phyloP scores from a whole-genome alignment of 2,329 filamentous ascomycete species.

The Xylaria sp. region DNA sequence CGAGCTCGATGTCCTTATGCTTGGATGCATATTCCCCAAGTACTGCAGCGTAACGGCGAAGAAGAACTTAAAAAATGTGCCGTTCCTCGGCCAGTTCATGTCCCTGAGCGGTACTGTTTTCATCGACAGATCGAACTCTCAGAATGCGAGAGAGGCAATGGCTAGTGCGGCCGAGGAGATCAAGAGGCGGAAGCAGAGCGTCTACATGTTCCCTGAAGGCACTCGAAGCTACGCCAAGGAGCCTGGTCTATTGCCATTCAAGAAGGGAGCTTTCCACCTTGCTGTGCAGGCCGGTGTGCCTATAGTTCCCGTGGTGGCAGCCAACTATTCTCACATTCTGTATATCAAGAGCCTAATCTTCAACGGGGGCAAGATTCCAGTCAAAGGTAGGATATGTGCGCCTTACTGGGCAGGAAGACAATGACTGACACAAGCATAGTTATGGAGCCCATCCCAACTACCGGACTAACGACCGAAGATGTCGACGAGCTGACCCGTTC shows the following conservation, averaged over 20 bases:
- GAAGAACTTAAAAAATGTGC: constrained; percentile 69
- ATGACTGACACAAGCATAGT: constrained; percentile 45
- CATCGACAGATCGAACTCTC: constrained; percentile 83
- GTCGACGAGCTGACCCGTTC: constrained; percentile 66
- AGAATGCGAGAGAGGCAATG: constrained; percentile 80
- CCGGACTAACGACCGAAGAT: constrained; percentile 65
- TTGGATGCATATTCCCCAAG: constrained; percentile 81
- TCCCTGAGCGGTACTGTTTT: constrained; percentile 82
- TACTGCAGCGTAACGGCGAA: constrained; percentile 94
- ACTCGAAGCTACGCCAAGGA: constrained; percentile 84
- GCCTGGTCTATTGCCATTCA: constrained; percentile 84
- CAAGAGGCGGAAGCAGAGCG: constrained; percentile 62
- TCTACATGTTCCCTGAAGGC: constrained; percentile 87
- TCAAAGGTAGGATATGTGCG: constrained; percentile 56
- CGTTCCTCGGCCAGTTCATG: constrained; percentile 95
- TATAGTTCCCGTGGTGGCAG: constrained; percentile 77
- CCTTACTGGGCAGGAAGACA: not conserved
- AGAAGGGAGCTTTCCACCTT: constrained; percentile 97
- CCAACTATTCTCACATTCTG: constrained; percentile 72
- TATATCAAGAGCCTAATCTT: constrained; percentile 61
- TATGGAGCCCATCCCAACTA: constrained; percentile 73
- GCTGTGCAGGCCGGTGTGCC: constrained; percentile 91
- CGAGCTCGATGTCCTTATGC: constrained; percentile 88
- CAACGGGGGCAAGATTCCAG: constrained; percentile 62
- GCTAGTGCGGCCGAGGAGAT: constrained; percentile 78